Evolutionary conservation across 352 stramenopile species (phyloP).

Genomic region (Globisporangium recalcitrans): DNA sequence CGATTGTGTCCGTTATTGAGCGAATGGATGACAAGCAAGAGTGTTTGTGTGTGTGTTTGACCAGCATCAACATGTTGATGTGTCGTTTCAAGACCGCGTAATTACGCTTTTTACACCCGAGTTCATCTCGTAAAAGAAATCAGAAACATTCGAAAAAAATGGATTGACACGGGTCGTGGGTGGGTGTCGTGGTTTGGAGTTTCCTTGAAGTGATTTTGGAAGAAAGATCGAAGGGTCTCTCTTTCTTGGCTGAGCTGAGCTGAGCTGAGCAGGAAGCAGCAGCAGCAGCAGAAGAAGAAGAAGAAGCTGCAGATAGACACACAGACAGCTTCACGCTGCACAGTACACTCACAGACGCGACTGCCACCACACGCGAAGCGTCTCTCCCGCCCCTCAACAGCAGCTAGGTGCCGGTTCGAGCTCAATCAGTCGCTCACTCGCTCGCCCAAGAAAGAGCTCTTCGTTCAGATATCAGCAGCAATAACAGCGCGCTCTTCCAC

Average conservation of each 20-base stretch:
- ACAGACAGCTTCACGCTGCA: background rate
- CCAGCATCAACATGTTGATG: background rate
- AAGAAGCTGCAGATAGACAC: background rate
- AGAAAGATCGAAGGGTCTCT: constrained; percentile 15
- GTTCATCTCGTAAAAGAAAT: background rate
- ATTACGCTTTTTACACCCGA: background rate
- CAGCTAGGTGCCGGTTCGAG: background rate
- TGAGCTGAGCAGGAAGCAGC: too few species aligned
- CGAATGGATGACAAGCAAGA: background rate
- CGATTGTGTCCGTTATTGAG: too few species aligned
- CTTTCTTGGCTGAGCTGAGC: background rate
- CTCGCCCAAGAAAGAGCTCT: constrained; percentile 1
- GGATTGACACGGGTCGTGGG: background rate
- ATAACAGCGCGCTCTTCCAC: background rate
- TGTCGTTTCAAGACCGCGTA: constrained; percentile 5
- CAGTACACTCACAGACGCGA: background rate
- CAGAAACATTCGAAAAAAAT: background rate
- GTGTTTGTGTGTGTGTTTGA: background rate
- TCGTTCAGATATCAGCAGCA: background rate
- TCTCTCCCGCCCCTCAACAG: background rate
- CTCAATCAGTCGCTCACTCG: background rate
- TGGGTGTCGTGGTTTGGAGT: background rate
- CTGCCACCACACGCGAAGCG: constrained; percentile 1
- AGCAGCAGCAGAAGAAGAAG: background rate
- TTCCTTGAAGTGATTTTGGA: constrained; percentile 2